Evolutionary conservation across 352 stramenopile genomes (phyloP), one percentile per base, ranked within the genome.

Genomic region (Phytophthora macrochlamydospora): DNA sequence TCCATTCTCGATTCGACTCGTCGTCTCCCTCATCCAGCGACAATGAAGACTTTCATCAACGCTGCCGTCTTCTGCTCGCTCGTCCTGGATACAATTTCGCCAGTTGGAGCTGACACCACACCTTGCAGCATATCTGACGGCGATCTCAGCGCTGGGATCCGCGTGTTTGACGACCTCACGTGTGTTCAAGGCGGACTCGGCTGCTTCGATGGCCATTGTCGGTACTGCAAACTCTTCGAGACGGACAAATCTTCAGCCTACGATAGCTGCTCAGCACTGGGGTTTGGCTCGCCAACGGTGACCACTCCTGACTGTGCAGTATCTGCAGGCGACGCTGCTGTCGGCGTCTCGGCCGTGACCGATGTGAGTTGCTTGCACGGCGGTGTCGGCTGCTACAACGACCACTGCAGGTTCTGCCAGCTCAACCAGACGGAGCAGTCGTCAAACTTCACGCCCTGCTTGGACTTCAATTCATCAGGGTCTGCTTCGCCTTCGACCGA

Each of bases 401-500:
- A 75, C 33, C 56, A 71, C 57, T 84, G 76, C n/a, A 73, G 73
- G 33, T 85, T 78, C 56, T 87, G 78, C 59, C 76, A 76, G 38
- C 45, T 53, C 2, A 60, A 57, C 5, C 53, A 73, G 38, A 83
- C 75, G 2, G 50, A 52, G 1, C 50, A 81, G 42, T 84, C 78
- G 5, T 58, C 61, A 3, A 56, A 65, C 2, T 63, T 75, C 45
- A 7, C 55, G 44, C 55, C 57, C 38, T 78, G 67, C 38, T 35
- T 40, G 2, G 51, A 57, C 51, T 60, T 70, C 31, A 56, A 70
- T 40, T 13, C 52, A 0, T 50, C 54, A 24, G 13, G 58, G 65
- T 2, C 49, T 69, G 53, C 44, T 1, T 44, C 55, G 2, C 11
- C 32, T 40, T 56, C 62, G 3, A 57, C 50, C 7, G 53, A 35